Evolutionary conservation across 2,329 filamentous ascomycete genomes (phyloP).

Genomic region (Camptophora hylomeconis): DNA sequence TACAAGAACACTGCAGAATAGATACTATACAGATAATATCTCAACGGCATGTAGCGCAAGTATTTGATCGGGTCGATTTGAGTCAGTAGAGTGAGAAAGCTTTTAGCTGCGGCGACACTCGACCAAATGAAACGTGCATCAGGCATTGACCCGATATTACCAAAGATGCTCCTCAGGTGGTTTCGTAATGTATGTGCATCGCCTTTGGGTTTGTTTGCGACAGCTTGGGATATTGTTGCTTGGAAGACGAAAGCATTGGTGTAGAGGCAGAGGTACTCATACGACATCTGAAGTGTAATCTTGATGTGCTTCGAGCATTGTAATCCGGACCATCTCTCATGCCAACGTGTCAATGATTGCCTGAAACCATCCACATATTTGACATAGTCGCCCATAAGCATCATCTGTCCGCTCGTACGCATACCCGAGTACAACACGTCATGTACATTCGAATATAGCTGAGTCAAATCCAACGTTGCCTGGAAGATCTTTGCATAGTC

Average conservation of each 20-base stretch:
- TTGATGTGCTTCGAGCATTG: slow-evolving; percentile 55
- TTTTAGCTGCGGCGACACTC: slow-evolving; percentile 51
- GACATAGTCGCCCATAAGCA: slow-evolving; percentile 59
- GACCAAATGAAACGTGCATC: slow-evolving; percentile 56
- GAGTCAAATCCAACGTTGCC: slow-evolving; percentile 56
- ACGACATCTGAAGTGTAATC: slow-evolving; percentile 54
- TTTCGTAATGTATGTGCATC: slow-evolving; percentile 24
- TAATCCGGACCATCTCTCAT: slow-evolving; percentile 54
- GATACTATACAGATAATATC: slow-evolving; percentile 50
- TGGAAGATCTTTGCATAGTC: slow-evolving; percentile 58
- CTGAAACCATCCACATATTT: slow-evolving; percentile 65
- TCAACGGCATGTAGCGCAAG: slow-evolving; percentile 50
- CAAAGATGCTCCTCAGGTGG: slow-evolving; percentile 32
- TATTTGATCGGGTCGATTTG: slow-evolving; percentile 46
- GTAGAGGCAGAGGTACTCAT: slow-evolving; percentile 60
- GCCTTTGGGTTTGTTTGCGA: slow-evolving; percentile 25
- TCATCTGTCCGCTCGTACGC: slow-evolving; percentile 55
- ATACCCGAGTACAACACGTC: slow-evolving; percentile 62
- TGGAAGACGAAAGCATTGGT: slow-evolving; percentile 67
- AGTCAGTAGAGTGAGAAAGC: slow-evolving; percentile 45
- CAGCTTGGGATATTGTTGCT: slow-evolving; percentile 46
- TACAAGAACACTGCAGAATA: slow-evolving; percentile 54
- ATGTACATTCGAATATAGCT: slow-evolving; percentile 61
- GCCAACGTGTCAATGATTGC: slow-evolving; percentile 56
- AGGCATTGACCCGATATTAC: slow-evolving; percentile 45